Conservation (phyloP, 352 stramenopile species). For the Globisporangium barbulae region DNA sequence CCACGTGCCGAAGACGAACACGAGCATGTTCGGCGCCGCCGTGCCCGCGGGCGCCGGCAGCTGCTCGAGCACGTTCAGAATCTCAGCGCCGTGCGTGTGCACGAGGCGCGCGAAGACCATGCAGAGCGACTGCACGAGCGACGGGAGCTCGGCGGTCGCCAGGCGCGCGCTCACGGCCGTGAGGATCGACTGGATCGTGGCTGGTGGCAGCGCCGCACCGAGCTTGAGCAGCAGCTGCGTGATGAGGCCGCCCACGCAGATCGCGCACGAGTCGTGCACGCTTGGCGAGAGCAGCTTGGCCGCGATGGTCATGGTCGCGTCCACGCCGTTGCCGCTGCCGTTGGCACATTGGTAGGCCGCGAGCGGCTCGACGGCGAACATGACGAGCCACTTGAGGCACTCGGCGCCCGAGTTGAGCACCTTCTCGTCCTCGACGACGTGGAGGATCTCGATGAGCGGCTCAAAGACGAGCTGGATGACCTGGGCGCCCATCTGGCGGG, state of each 20-base stretch:
- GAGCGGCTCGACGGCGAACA: constrained; percentile 68
- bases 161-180: constrained; percentile 66
- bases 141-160: constrained; percentile 60
- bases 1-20: constrained; percentile 80
- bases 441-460: constrained; percentile 58
- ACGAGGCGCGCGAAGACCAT: constrained; percentile 82
- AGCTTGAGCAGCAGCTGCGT: constrained; percentile 79
- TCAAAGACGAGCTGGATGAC: constrained; percentile 75
- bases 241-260: constrained; percentile 73
- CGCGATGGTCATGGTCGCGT: constrained; percentile 65
- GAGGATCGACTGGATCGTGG: constrained; percentile 75
- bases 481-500: constrained; percentile 52
- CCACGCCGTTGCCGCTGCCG: constrained; percentile 44
- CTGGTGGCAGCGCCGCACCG: constrained; percentile 44
- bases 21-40: constrained; percentile 49
- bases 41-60: constrained; percentile 35
- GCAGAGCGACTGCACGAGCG: constrained; percentile 75
- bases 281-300: constrained; percentile 64
- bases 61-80: constrained; percentile 71
- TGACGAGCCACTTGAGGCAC: constrained; percentile 83
- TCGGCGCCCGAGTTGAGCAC: constrained; percentile 71
- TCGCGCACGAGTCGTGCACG: constrained; percentile 68
- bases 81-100: constrained; percentile 61
- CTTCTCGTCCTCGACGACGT: constrained; percentile 68
- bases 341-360: constrained; percentile 40